Conservation (phyloP, 805 yeast genomes). For the Candida dendrica region DNA sequence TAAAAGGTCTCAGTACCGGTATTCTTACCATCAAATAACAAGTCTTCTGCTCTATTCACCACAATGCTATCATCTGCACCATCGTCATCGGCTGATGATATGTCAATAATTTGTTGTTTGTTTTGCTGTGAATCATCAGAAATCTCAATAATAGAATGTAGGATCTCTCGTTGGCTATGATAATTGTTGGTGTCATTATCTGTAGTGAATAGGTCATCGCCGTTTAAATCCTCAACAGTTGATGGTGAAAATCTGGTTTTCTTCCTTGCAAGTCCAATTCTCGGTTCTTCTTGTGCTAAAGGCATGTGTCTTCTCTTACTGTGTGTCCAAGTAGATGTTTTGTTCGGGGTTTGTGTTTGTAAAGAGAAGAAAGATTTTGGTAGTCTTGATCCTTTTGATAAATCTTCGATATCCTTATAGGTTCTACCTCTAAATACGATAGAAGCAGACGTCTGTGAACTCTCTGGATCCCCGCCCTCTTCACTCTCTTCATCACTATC, state of each 20-base stretch:
- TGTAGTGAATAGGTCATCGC: not conserved
- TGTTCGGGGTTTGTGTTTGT: not conserved
- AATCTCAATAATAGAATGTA: not conserved
- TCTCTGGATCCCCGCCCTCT: not conserved
- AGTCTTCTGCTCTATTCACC: not conserved
- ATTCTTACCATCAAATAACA: not conserved
- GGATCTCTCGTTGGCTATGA: too few relatives aligned
- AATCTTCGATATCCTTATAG: constrained; percentile 12
- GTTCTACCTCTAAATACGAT: constrained; percentile 13
- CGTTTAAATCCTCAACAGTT: not conserved
- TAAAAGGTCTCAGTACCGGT: not conserved
- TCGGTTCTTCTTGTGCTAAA: constrained; percentile 1
- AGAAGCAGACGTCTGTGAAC: too few relatives aligned
- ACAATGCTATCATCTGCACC: constrained; percentile 2
- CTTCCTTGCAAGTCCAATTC: constrained; percentile 15
- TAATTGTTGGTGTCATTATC: not conserved
- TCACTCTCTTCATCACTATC: not conserved
- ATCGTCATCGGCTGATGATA: not conserved
- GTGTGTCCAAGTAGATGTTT: not conserved
- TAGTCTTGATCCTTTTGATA: constrained; percentile 14
- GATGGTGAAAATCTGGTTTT: not conserved
- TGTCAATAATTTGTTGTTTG: not conserved
- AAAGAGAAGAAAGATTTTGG: constrained; percentile 17
- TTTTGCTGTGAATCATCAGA: not conserved
- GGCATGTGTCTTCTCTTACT: not conserved